Base-by-base conservation (phyloP, 306 rosid species). In the Benincasa hispida region DNA sequence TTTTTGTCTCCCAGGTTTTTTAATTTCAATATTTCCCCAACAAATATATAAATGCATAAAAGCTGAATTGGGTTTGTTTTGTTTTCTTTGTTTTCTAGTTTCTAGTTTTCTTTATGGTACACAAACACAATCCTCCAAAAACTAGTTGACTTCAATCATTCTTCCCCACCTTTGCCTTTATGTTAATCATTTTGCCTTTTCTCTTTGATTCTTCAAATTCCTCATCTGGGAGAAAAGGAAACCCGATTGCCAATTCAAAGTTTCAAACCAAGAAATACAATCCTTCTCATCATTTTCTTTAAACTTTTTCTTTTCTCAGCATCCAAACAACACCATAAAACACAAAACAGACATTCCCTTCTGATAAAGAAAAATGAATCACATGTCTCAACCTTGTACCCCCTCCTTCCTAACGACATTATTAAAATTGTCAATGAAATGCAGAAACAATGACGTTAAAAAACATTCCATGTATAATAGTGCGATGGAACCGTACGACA, bases 101-200 rank as follows among this genome's bases (percentile, higher is more conserved):
- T 32, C 5, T 32, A 2, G 6, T 35, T 5, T 25, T 65, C 21
- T 65, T 35, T 7, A 65, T 65, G 72, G 72, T 61, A 65, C 41
- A 34, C 27, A 21, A 39, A 65, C 56, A 68, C 50, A 66, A 66
- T 37, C 73, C 73, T 66, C 48, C 22, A 39, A 21, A 19, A 5
- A 42, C 30, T 22, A 47, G 76, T 70, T 70, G 76, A 70, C 76
- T 47, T 70, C 57, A 47, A 69, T 69, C 74, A 67, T 39, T 37
- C 74, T 21, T 6, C 24, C 34, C 19, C 57, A 9, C 12, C 37
- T n/a, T 15, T 57, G 32, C 74, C 54, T 68, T 69, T 69, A 69
- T 25, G 15, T 45, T 69, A 70, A 66, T 70, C 76, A 70, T 70
- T 70, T 45, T 25, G 39, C 76, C 76, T 47, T 70, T 70, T 70